phyloP scores from a whole-genome alignment of 768 basidiomycete genomes.

The Tricholomella constricta region DNA sequence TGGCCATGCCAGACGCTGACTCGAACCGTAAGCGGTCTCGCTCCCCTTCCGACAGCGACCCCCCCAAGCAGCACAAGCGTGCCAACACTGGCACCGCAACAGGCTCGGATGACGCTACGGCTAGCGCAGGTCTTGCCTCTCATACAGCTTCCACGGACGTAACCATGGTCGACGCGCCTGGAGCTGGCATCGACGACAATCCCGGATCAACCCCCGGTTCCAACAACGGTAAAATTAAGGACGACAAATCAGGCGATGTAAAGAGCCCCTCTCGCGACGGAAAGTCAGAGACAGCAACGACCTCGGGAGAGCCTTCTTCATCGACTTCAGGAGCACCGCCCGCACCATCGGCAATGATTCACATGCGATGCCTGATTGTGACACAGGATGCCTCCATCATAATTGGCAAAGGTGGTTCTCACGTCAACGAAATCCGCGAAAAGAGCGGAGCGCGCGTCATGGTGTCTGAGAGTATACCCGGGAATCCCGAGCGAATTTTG shows the following conservation, averaged over 20 bases:
- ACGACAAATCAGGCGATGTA: conserved; percentile 39
- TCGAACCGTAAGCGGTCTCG: conserved; percentile 84
- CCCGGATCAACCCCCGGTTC: conserved; percentile 57
- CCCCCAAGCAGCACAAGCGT: conserved; percentile 80
- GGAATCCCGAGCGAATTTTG: conserved; percentile 98
- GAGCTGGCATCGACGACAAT: conserved; percentile 55
- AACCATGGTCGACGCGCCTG: conserved; percentile 64
- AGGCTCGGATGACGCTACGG: conserved; percentile 62
- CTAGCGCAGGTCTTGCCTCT: conserved; percentile 47
- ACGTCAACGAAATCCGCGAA: conserved; percentile 98
- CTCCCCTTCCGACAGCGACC: conserved; percentile 80
- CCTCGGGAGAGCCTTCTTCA: conserved; percentile 52
- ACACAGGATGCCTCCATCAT: conserved; percentile 99
- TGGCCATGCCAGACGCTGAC: conserved; percentile 86
- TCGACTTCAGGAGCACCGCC: conserved; percentile 42
- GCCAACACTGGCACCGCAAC: conserved; percentile 75
- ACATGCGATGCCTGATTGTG: conserved; percentile 98
- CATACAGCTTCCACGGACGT: conserved; percentile 53
- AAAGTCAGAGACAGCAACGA: conserved; percentile 48
- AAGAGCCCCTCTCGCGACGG: conserved; percentile 33
- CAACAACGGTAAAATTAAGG: conserved; percentile 44
- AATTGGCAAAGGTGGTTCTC: conserved; percentile 93
- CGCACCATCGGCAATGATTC: conserved; percentile 81
- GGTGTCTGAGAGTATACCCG: conserved; percentile 98
- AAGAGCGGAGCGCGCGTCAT: conserved; percentile 96